These are phyloP conservation scores for Magnolia changhungtana DNA, from an alignment of 164 flowering plant species.

Conservation along the genomic window DNA sequence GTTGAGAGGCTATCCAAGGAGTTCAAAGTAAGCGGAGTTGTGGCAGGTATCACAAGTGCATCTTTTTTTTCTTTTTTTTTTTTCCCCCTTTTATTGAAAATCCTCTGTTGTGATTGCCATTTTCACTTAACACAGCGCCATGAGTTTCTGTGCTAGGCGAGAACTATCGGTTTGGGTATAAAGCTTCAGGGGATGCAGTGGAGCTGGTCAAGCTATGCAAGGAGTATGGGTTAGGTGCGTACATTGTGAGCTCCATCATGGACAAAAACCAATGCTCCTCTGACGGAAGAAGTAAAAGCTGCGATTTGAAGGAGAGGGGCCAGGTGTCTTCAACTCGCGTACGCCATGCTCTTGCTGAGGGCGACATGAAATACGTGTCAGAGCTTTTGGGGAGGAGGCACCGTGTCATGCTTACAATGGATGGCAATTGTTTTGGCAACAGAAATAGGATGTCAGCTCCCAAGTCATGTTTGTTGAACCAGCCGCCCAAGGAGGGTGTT, in stretches of 20 bases:
- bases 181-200: slow-evolving; percentile 82
- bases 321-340: slow-evolving; percentile 97
- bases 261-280: slow-evolving; percentile 48
- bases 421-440: slow-evolving; percentile 17
- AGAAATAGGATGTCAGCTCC: slow-evolving; percentile 43
- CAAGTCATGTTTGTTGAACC: slow-evolving; percentile 58
- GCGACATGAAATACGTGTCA: slow-evolving; percentile 80
- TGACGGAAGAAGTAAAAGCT: slow-evolving; percentile 7
- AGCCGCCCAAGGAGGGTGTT: slow-evolving; percentile 76
- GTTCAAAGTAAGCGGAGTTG: slow-evolving; percentile 83
- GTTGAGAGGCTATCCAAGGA: slow-evolving; percentile 80
- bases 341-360: slow-evolving; percentile 70
- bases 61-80: background rate
- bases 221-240: slow-evolving; percentile 68
- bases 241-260: slow-evolving; percentile 82
- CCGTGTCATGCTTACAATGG: slow-evolving; percentile 51
- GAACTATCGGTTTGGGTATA: slow-evolving; percentile 92
- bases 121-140: background rate
- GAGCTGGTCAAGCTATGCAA: slow-evolving; percentile 67
- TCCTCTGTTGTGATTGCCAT: background rate
- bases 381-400: slow-evolving; percentile 82
- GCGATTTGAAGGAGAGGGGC: slow-evolving; percentile 60
- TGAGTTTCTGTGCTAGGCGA: slow-evolving; percentile 51
- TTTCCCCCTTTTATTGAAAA: background rate
- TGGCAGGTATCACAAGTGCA: slow-evolving; percentile 59